Percentiles rank a stretch among this genome's conserved stretches.
phyloP scores from a whole-genome alignment of 805 yeast species.

The Nakazawaea populi region DNA sequence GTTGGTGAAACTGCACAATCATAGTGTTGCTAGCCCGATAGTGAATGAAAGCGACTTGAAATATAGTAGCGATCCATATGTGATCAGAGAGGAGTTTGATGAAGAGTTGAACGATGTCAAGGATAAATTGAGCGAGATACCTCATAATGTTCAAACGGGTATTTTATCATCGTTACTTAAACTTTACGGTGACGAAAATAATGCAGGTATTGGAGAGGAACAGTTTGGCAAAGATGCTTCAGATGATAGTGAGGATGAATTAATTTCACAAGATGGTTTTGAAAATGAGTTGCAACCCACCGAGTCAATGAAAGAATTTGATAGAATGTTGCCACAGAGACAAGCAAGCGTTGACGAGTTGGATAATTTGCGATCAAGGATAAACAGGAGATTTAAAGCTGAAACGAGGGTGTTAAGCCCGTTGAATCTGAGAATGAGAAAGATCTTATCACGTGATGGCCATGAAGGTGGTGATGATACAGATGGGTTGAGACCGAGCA shows the following conservation, averaged over 20 bases:
- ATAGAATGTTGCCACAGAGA: background rate
- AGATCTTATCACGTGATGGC: background rate
- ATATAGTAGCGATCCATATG: background rate
- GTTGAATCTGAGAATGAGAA: background rate
- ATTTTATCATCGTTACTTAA: conserved; percentile 36
- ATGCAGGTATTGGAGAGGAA: conserved; percentile 18
- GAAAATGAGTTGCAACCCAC: background rate
- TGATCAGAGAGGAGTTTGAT: conserved; percentile 6
- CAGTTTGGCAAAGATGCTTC: conserved; percentile 7
- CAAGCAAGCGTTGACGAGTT: background rate
- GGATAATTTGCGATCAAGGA: background rate
- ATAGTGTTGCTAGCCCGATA: background rate
- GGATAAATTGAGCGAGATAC: conserved; percentile 27
- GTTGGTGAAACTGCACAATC: conserved; percentile 2
- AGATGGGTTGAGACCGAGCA: background rate
- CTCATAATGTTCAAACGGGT: conserved; percentile 38
- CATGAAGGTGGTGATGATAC: background rate
- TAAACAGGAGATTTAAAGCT: conserved; percentile 3
- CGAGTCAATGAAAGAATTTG: background rate
- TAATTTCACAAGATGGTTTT: background rate
- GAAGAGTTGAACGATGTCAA: conserved; percentile 16
- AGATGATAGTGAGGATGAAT: background rate
- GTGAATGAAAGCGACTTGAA: background rate
- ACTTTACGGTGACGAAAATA: conserved; percentile 33
- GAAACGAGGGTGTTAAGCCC: background rate